Evolutionary conservation across 176 grass and related monocot species (phyloP).

Genomic region (Phoenix roebelenii): DNA sequence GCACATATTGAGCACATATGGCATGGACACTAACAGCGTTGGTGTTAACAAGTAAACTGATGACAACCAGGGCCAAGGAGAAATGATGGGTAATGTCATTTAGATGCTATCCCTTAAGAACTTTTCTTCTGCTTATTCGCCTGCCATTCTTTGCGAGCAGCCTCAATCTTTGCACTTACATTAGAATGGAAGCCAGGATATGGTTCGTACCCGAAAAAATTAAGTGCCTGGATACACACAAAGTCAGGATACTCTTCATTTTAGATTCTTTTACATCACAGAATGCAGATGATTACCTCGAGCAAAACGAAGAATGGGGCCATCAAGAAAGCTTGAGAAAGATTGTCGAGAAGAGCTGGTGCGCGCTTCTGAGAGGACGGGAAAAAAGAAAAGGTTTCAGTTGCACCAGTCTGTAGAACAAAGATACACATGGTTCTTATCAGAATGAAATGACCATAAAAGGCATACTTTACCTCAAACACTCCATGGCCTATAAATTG

Average conservation of each 20-base stretch:
- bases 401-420: no score
- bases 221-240: slow-evolving; percentile 43
- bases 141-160: slow-evolving; percentile 36
- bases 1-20: no score
- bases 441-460: no score
- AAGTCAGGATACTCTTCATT: not conserved
- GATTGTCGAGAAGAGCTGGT: slow-evolving; percentile 37
- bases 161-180: slow-evolving; percentile 54
- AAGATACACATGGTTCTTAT: no score
- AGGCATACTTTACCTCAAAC: slow-evolving; percentile 51
- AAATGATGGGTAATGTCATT: no score
- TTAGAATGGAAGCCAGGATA: slow-evolving; percentile 82
- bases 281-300: slow-evolving; percentile 30
- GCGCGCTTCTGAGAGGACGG: slow-evolving; percentile 43
- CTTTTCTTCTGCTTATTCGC: slow-evolving; percentile 42
- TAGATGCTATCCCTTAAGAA: slow-evolving; percentile 7
- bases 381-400: no score
- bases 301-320: slow-evolving; percentile 93
- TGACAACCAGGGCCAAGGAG: no score
- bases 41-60: no score
- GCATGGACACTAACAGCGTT: no score
- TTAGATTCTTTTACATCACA: not conserved
- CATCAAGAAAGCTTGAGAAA: slow-evolving; percentile 74
- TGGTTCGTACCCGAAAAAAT: slow-evolving; percentile 62
- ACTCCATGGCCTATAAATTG: slow-evolving; percentile 66